Conservation (phyloP, 257 asterid species). For the Orobanche coerulescens region DNA sequence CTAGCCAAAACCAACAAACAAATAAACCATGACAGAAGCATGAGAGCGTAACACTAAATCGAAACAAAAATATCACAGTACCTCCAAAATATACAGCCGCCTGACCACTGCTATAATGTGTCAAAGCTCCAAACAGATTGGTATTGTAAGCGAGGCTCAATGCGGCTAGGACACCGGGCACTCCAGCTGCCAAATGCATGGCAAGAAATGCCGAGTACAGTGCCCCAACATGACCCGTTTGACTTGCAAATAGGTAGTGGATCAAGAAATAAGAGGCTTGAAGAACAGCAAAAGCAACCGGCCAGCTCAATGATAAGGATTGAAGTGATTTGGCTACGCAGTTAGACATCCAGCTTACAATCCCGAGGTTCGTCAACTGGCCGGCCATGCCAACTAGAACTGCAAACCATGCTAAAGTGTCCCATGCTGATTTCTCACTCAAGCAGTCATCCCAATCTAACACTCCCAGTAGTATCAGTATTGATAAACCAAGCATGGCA, state of each 20-base stretch:
- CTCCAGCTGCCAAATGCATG: conserved; percentile 89
- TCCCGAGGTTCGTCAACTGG: conserved; percentile 82
- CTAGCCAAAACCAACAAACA: not conserved
- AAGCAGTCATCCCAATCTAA: conserved; percentile 92
- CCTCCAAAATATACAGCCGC: conserved; percentile 98
- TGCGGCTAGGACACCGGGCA: conserved; percentile 79
- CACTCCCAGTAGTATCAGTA: conserved; percentile 68
- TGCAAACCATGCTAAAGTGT: conserved; percentile 97
- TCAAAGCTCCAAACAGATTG: conserved; percentile 82
- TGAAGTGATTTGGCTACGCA: conserved; percentile 64
- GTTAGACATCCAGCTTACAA: conserved; percentile 79
- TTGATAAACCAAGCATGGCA: conserved; percentile 92
- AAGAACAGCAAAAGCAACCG: conserved; percentile 78
- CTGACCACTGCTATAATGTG: conserved; percentile 97
- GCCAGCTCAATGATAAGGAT: conserved; percentile 82
- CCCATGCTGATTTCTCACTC: conserved; percentile 96
- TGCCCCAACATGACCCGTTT: conserved; percentile 95
- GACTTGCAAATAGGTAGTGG: conserved; percentile 95
- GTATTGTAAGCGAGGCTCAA: conserved; percentile 84
- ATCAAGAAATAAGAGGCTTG: conserved; percentile 81
- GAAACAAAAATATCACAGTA: conserved; percentile 18
- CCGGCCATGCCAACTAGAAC: conserved; percentile 95
- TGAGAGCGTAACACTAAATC: not conserved
- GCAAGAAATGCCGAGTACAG: conserved; percentile 92
- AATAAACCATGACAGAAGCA: not conserved